Percentiles rank a stretch among this genome's conserved stretches.
These are phyloP conservation scores for Chlorella vulgaris DNA, from an alignment of 139 green algal genomes.

Conservation along the genomic window DNA sequence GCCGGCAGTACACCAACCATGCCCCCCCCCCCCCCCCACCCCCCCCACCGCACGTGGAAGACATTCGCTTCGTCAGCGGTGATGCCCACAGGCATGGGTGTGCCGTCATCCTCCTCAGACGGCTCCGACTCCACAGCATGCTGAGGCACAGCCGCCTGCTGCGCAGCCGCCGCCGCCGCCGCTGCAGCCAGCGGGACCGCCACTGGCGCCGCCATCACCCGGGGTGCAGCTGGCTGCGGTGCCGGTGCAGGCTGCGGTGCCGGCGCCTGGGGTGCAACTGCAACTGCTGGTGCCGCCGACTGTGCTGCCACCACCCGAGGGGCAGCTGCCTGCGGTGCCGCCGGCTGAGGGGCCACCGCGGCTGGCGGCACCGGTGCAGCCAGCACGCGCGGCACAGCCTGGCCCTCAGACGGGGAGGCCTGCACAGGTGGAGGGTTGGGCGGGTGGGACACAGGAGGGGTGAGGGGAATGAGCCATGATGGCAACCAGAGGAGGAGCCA, in stretches of 20 bases:
- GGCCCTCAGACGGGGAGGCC: not conserved
- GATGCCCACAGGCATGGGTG: conserved; percentile 26
- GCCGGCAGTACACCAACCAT: not conserved
- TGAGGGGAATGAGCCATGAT: not conserved
- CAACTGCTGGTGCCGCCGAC: too few species aligned
- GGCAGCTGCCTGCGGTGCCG: too few species aligned
- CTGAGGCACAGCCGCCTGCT: not conserved
- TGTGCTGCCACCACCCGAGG: too few species aligned
- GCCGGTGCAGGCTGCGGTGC: too few species aligned
- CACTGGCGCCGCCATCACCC: not conserved
- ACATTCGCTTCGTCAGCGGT: conserved; percentile 7
- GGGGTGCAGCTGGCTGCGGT: not conserved
- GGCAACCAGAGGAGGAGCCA: too few species aligned
- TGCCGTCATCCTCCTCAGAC: conserved; percentile 5
- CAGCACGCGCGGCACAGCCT: not conserved
- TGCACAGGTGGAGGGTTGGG: not conserved
- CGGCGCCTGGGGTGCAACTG: too few species aligned
- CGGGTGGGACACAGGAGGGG: not conserved
- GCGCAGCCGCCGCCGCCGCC: too few species aligned
- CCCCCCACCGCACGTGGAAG: conserved; percentile 1
- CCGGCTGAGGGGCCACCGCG: too few species aligned
- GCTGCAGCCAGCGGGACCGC: not conserved
- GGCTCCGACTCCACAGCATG: not conserved
- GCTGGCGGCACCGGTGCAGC: too few species aligned
- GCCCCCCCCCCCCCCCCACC: not conserved